Evolutionary conservation across 2,329 filamentous ascomycete species (phyloP), one percentile per base, ranked within the genome.

Genomic region (Fusarium hostae): DNA sequence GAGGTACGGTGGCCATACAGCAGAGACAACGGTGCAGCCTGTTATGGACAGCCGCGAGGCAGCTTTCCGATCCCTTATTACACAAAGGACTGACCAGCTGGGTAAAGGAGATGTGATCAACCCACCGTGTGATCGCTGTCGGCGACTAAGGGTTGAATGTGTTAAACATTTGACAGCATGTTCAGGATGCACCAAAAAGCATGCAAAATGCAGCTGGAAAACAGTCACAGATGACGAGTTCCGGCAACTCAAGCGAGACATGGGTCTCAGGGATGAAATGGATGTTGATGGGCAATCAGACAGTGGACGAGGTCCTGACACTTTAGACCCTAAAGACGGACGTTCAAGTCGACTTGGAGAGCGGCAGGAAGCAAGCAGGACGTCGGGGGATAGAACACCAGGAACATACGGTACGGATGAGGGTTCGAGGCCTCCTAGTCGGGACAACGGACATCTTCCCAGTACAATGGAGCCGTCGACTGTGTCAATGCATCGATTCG

Each of bases 91-190:
- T 82, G 94, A 97, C 75, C 89, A 90, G 55, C 82, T 97, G 6
- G 85, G 87, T 51, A 91, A 92, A 51, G 93, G 93, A 6, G 92
- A 94, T 59, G 84, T 88, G 9, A 92, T 97, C 52, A 81, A 89
- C n/a, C 94, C 94, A 13, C 93, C 94, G 0, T 97, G 94, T 78
- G 94, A 97, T 78, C 87, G 94, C 40, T 97, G 94, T 78, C 87
- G 94, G 47, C 87, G 94, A 34, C 84, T 97, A 20, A 90, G 92
- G 71, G 93, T 94, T 82, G 89, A 94, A 63, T 97, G 94, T 69
- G 84, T 95, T 51, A 97, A 97, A 81, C 93, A 97, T 70, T 84
- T 96, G 41, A 97, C 94, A 0, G 93, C 94, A 12, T 97, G 94
- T 77, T 89, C 92, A 80, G 94, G 93, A 26, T 97, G 94, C 80